Percentiles rank a stretch among this genome's conserved stretches.
These are phyloP conservation scores for Diatrype stigma DNA, from an alignment of 2,329 filamentous ascomycete genomes.

Conservation along the genomic window DNA sequence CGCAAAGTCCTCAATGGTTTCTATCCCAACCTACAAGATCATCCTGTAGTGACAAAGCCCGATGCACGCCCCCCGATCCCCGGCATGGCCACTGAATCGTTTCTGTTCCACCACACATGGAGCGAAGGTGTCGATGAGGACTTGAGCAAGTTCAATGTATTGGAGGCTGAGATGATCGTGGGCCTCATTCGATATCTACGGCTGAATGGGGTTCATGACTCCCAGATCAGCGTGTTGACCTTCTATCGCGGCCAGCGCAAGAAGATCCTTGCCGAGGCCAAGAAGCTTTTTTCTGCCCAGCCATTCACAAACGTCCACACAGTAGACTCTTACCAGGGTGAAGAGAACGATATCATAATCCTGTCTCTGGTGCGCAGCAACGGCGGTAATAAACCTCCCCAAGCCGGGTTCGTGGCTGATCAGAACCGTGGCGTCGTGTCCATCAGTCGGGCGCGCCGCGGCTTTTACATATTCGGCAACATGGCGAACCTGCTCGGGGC, in stretches of 20 bases:
- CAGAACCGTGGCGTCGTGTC: slow-evolving; percentile 55
- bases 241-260: slow-evolving; percentile 86
- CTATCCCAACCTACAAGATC: slow-evolving; percentile 42
- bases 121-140: slow-evolving; percentile 59
- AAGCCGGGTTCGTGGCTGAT: slow-evolving; percentile 70
- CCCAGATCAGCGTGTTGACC: slow-evolving; percentile 73
- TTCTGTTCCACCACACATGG: slow-evolving; percentile 55
- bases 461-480: slow-evolving; percentile 85
- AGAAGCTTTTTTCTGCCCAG: slow-evolving; percentile 22
- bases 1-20: slow-evolving; percentile 43
- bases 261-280: slow-evolving; percentile 49
- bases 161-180: slow-evolving; percentile 74
- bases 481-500: slow-evolving; percentile 48
- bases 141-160: slow-evolving; percentile 62
- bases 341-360: slow-evolving; percentile 81
- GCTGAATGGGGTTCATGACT: slow-evolving; percentile 56
- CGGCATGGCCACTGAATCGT: slow-evolving; percentile 39
- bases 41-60: slow-evolving; percentile 33
- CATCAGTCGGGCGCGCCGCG: slow-evolving; percentile 66
- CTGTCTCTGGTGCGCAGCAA: slow-evolving; percentile 78
- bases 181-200: slow-evolving; percentile 69
- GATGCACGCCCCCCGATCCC: slow-evolving; percentile 35
- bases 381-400: slow-evolving; percentile 28
- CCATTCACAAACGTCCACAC: slow-evolving; percentile 62
- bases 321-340: slow-evolving; percentile 86